phyloP scores from a whole-genome alignment of 2,329 filamentous ascomycete genomes.

The Trematosphaeria pertusa region DNA sequence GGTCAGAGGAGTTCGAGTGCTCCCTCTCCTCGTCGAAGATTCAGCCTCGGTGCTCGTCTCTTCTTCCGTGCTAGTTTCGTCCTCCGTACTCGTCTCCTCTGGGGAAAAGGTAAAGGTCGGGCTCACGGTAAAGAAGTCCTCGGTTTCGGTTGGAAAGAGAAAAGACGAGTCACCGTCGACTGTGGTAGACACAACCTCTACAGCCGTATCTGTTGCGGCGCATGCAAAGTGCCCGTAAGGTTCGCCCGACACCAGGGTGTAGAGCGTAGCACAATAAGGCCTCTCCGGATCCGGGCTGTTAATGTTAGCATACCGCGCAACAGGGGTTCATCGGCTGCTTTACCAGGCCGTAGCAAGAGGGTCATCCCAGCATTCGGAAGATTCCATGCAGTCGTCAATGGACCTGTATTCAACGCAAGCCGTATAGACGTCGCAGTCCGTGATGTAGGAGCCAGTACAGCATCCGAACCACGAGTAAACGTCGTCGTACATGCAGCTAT shows the following conservation, averaged over 20 bases:
- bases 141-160: not conserved
- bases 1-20: not conserved
- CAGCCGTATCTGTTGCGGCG: slow-evolving; percentile 4
- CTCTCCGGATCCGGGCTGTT: not conserved
- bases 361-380: slow-evolving; percentile 11
- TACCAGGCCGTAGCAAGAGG: slow-evolving; percentile 16
- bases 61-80: not conserved
- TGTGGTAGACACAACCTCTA: slow-evolving; percentile 11
- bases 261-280: slow-evolving; percentile 15
- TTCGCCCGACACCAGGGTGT: slow-evolving; percentile 7
- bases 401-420: slow-evolving; percentile 16
- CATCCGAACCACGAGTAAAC: slow-evolving; percentile 20
- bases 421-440: slow-evolving; percentile 20
- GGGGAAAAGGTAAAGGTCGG: not conserved
- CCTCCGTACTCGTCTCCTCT: not conserved
- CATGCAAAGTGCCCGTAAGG: slow-evolving; percentile 19
- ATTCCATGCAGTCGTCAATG: slow-evolving; percentile 6
- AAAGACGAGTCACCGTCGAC: slow-evolving; percentile 1
- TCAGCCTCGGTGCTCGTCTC: not conserved
- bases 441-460: slow-evolving; percentile 16
- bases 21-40: not conserved
- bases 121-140: slow-evolving; percentile 1
- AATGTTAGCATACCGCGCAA: not conserved
- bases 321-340: too few relatives aligned
- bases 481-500: slow-evolving; percentile 17